phyloP scores from a whole-genome alignment of 306 rosid genomes.

The Ormosia semicastrata region DNA sequence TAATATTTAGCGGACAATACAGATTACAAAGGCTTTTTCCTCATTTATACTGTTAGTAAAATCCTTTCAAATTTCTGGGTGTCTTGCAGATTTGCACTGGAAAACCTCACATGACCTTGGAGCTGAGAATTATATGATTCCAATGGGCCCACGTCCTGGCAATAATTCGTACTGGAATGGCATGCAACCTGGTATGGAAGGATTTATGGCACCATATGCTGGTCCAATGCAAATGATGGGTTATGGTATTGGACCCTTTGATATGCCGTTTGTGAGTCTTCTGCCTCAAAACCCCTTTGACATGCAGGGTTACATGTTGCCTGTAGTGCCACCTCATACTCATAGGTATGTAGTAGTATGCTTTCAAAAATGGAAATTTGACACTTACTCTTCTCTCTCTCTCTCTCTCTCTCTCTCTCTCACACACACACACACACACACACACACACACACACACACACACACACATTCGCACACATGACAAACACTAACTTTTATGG shows the following conservation, averaged over 20 bases:
- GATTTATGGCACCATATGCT: conserved; percentile 75
- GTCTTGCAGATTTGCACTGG: conserved; percentile 81
- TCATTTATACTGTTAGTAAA: background rate
- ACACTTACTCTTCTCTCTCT: background rate
- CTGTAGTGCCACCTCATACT: conserved; percentile 54
- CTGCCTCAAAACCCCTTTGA: conserved; percentile 82
- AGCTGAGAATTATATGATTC: conserved; percentile 89
- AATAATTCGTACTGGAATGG: conserved; percentile 93
- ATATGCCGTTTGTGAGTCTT: conserved; percentile 77
- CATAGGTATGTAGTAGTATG: conserved; percentile 60
- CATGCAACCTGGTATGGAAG: conserved; percentile 89
- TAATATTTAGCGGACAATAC: background rate
- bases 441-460: background rate
- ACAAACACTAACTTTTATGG: no score
- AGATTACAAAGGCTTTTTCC: background rate
- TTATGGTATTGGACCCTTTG: conserved; percentile 76
- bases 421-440: no score
- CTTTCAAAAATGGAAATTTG: background rate
- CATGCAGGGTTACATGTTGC: conserved; percentile 78
- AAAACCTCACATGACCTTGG: conserved; percentile 72
- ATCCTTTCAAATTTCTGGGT: background rate
- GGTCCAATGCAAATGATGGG: conserved; percentile 82
- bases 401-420: background rate
- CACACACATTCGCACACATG: no score
- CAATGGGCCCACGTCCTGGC: conserved; percentile 70